Evolutionary conservation across 768 basidiomycete genomes (phyloP).

Genomic region (Cyclocybe aegerita): DNA sequence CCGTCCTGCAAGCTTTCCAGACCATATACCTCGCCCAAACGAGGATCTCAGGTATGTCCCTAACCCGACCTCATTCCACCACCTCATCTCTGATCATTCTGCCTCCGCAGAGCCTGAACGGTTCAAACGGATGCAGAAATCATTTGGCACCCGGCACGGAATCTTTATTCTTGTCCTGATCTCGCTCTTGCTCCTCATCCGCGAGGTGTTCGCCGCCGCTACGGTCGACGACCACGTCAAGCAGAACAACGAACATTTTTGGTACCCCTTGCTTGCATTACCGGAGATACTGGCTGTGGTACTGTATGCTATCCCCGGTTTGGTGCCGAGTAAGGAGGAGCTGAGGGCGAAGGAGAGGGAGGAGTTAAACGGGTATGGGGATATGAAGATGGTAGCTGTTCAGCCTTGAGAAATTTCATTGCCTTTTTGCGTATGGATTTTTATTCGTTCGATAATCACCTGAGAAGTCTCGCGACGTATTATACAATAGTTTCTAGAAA

Average conservation of each 20-base stretch:
- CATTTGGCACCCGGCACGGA: slow-evolving; percentile 28
- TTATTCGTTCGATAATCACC: no score
- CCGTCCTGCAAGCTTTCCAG: slow-evolving; percentile 30
- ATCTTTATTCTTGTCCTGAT: slow-evolving; percentile 31
- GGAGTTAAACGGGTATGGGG: no score
- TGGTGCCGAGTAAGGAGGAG: slow-evolving; percentile 24
- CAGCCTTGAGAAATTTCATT: no score
- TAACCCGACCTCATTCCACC: no score
- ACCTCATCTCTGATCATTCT: not conserved
- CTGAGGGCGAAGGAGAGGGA: no score
- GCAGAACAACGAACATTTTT: slow-evolving; percentile 32
- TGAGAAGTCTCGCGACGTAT: no score
- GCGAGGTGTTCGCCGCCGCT: slow-evolving; percentile 35
- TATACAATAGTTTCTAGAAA: no score
- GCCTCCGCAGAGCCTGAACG: not conserved
- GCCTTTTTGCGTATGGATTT: no score
- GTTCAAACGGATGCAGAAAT: slow-evolving; percentile 4
- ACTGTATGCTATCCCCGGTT: slow-evolving; percentile 30
- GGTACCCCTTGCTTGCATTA: slow-evolving; percentile 41
- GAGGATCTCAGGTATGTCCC: slow-evolving; percentile 21
- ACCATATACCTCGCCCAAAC: slow-evolving; percentile 19
- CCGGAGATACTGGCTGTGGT: slow-evolving; percentile 38
- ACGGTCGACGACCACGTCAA: slow-evolving; percentile 25
- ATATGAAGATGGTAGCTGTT: no score
- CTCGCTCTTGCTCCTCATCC: slow-evolving; percentile 33